phyloP scores from a whole-genome alignment of 257 asterid species.

The Solanum sparsipilum region DNA sequence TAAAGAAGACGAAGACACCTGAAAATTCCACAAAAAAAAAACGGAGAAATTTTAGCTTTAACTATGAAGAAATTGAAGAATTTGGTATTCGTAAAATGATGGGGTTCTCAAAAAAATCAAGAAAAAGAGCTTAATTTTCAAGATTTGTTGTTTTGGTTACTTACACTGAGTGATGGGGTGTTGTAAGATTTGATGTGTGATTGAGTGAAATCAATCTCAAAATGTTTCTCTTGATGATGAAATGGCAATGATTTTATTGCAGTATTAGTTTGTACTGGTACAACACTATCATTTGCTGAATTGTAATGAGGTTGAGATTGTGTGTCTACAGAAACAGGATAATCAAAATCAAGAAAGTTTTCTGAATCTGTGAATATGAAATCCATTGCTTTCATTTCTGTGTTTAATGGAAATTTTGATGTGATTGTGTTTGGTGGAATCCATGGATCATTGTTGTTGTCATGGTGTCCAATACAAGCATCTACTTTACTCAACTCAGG shows the following conservation, averaged over 20 bases:
- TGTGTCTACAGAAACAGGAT: conserved; percentile 24
- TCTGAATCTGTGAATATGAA: conserved; percentile 49
- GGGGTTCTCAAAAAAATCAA: not conserved
- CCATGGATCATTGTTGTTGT: conserved; percentile 20
- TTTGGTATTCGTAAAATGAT: not conserved
- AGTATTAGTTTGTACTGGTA: conserved; percentile 44
- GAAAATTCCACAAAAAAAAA: not conserved
- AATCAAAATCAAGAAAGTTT: conserved; percentile 53
- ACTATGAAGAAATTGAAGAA: not conserved
- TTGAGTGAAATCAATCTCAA: conserved; percentile 56
- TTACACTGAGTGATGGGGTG: conserved; percentile 62
- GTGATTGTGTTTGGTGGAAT: conserved; percentile 15
- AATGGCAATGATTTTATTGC: conserved; percentile 19
- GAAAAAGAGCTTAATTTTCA: not conserved
- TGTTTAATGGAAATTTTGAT: conserved; percentile 12
- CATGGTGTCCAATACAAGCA: not conserved
- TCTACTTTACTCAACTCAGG: not conserved
- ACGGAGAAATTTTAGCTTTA: not conserved
- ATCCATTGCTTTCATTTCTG: conserved; percentile 47
- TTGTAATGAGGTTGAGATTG: conserved; percentile 5
- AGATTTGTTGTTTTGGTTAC: not conserved
- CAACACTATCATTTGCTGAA: conserved; percentile 52
- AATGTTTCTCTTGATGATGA: conserved; percentile 27
- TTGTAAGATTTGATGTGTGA: conserved; percentile 44
- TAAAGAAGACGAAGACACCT: conserved; percentile 80